phyloP scores from a whole-genome alignment of 352 stramenopile genomes.

The Phytopythium cucurbitacearum region DNA sequence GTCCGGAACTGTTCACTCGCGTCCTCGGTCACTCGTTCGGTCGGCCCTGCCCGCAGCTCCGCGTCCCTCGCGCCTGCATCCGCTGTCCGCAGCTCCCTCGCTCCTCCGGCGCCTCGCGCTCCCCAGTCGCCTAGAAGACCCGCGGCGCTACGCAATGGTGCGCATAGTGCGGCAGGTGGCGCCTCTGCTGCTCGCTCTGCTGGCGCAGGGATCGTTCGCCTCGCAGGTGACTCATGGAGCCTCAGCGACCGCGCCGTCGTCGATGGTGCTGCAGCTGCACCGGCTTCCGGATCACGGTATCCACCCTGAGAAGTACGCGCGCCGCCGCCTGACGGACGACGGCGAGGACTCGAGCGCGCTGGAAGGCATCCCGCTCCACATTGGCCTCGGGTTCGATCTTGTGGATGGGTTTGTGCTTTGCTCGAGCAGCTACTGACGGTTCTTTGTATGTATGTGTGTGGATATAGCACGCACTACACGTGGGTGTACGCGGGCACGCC shows the following conservation, averaged over 20 bases:
- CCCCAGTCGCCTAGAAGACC: too few relatives aligned
- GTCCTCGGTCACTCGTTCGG: too few relatives aligned
- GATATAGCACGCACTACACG: slow-evolving; percentile 72
- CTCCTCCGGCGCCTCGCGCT: too few relatives aligned
- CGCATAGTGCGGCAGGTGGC: slow-evolving; percentile 10
- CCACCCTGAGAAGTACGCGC: slow-evolving; percentile 38
- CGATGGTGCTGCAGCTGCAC: slow-evolving; percentile 38
- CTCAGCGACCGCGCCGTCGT: slow-evolving; percentile 2
- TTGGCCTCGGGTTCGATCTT: slow-evolving; percentile 46
- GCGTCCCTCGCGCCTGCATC: too few relatives aligned
- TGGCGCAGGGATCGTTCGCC: slow-evolving; percentile 1
- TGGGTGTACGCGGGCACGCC: slow-evolving; percentile 81
- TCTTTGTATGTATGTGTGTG: background rate
- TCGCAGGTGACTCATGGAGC: slow-evolving; percentile 1
- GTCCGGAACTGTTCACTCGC: too few relatives aligned
- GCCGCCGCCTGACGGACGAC: slow-evolving; percentile 30
- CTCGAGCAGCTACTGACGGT: background rate
- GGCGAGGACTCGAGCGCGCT: slow-evolving; percentile 16
- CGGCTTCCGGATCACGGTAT: slow-evolving; percentile 24
- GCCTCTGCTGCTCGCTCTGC: slow-evolving; percentile 8
- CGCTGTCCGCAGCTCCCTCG: too few relatives aligned
- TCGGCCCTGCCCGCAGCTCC: too few relatives aligned
- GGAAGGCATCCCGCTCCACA: slow-evolving; percentile 59
- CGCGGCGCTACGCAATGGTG: slow-evolving; percentile 11
- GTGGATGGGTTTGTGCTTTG: background rate